Conservation (phyloP, 2,329 filamentous ascomycete genomes). For the Aspergillus ibericus region DNA sequence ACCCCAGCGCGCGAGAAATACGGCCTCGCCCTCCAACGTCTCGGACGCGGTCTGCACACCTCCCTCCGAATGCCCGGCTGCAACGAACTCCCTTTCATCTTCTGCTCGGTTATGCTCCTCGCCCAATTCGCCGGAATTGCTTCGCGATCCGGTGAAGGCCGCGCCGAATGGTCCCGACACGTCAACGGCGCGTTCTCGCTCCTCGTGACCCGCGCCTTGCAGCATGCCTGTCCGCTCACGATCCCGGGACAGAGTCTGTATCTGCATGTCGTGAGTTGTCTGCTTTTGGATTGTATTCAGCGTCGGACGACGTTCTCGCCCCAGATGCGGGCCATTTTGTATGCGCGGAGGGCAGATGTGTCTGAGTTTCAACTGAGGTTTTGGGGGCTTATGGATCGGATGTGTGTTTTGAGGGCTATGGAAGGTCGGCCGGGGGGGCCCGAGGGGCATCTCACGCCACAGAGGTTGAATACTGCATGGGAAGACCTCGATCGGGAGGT, state of each 20-base stretch:
- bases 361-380: background rate
- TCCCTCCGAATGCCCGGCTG: background rate
- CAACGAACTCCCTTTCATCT: background rate
- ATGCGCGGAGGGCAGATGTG: background rate
- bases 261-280: background rate
- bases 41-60: background rate
- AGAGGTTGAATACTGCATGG: background rate
- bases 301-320: background rate
- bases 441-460: background rate
- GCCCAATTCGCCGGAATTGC: background rate
- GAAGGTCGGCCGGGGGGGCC: background rate
- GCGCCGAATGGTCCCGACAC: background rate
- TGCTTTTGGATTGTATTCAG: background rate
- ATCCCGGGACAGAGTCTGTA: background rate
- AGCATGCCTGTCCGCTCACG: background rate
- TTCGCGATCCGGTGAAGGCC: background rate
- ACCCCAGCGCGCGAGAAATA: background rate
- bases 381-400: background rate
- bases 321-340: background rate
- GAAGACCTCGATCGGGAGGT: background rate
- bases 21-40: background rate
- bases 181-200: background rate
- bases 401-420: background rate
- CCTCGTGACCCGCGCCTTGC: background rate
- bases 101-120: background rate